Conservation (phyloP, 148 eudicot species). For the Amaranthus palmeri region DNA sequence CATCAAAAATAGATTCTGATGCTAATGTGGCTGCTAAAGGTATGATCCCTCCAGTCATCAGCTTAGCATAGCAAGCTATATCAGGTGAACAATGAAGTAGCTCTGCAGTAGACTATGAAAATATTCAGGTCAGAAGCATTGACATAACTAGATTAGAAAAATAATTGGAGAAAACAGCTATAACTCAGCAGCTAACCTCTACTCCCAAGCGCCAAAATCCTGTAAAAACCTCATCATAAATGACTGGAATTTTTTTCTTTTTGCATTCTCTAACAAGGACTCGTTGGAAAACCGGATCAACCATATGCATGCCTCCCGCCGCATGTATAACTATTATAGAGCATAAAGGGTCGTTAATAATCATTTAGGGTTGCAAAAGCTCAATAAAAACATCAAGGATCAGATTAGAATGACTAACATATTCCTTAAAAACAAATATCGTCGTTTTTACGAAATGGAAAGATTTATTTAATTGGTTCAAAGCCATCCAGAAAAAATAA, state of each 20-base stretch:
- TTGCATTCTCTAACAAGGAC: slow-evolving; percentile 73
- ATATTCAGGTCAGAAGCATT: slow-evolving; percentile 15
- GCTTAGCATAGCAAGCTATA: slow-evolving; percentile 88
- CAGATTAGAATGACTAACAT: too few relatives aligned
- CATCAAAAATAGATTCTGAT: slow-evolving; percentile 63
- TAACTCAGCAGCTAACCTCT: slow-evolving; percentile 55
- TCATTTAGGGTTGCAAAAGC: not conserved
- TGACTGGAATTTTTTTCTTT: slow-evolving; percentile 73
- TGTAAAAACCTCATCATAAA: slow-evolving; percentile 94
- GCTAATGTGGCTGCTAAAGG: slow-evolving; percentile 95
- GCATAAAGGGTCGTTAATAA: not conserved
- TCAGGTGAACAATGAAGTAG: slow-evolving; percentile 84
- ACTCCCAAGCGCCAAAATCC: slow-evolving; percentile 99
- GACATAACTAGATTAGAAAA: not conserved
- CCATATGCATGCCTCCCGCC: slow-evolving; percentile 93
- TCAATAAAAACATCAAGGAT: too few relatives aligned
- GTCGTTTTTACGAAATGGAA: too few relatives aligned
- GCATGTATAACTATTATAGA: slow-evolving; percentile 71
- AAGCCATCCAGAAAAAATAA: too few relatives aligned
- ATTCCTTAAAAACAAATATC: too few relatives aligned
- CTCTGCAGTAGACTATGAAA: slow-evolving; percentile 80
- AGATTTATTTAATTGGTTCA: too few relatives aligned
- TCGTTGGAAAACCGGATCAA: slow-evolving; percentile 96
- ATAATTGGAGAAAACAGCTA: not conserved
- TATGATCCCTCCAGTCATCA: slow-evolving; percentile 93